Percentiles rank a stretch among this genome's conserved stretches.
These are phyloP conservation scores for Lentinula raphanica DNA, from an alignment of 768 basidiomycete genomes.

Conservation along the genomic window DNA sequence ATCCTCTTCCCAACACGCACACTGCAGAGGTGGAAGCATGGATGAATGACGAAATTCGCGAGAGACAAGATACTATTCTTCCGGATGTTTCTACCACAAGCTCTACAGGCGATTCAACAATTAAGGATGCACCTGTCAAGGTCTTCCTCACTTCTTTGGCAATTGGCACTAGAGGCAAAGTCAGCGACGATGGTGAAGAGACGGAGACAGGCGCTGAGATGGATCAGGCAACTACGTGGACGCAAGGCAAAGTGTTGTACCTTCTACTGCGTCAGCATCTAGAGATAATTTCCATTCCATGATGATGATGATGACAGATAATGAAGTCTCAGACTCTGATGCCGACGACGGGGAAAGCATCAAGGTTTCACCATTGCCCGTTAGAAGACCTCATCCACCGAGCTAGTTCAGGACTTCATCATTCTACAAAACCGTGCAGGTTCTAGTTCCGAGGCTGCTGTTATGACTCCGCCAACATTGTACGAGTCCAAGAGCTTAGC, in stretches of 20 bases:
- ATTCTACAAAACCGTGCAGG: constrained; percentile 4
- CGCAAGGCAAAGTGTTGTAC: constrained; percentile 57
- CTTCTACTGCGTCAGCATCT: constrained; percentile 10
- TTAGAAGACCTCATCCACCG: constrained; percentile 21
- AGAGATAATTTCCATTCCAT: constrained; percentile 74
- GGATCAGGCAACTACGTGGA: constrained; percentile 74
- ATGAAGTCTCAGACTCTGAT: constrained; percentile 52
- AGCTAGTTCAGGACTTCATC: constrained; percentile 15
- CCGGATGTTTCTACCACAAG: constrained; percentile 36
- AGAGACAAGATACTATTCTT: constrained; percentile 36
- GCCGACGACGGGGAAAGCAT: constrained; percentile 64
- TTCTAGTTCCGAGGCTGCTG: constrained; percentile 11
- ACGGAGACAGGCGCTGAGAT: constrained; percentile 66
- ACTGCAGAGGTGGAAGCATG: constrained; percentile 5
- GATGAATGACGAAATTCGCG: neutral
- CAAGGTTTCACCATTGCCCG: constrained; percentile 49
- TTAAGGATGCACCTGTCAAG: constrained; percentile 25
- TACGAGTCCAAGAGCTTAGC: constrained; percentile 49
- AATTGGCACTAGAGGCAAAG: constrained; percentile 14
- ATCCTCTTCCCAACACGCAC: constrained; percentile 28
- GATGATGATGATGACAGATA: constrained; percentile 66
- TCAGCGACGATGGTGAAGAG: constrained; percentile 35
- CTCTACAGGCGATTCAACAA: constrained; percentile 33
- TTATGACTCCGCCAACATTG: constrained; percentile 24
- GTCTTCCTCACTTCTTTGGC: constrained; percentile 10